Conservation (phyloP, 805 yeast genomes). For the Yarrowia sp. region DNA sequence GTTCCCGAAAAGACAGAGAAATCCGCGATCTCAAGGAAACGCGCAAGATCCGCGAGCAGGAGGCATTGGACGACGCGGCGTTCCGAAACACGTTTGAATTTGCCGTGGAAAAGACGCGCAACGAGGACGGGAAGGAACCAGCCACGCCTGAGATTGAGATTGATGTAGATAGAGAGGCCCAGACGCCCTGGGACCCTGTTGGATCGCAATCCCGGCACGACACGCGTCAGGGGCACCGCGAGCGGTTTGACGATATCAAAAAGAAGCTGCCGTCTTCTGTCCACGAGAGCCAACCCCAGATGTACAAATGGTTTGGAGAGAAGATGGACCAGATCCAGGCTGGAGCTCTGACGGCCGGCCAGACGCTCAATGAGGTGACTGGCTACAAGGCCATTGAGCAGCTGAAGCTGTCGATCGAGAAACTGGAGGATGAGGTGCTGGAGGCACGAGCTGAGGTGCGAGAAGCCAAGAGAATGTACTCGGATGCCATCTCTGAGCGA, state of each 20-base stretch:
- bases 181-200: slow-evolving; percentile 19
- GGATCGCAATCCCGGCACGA: slow-evolving; percentile 1
- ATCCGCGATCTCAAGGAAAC: slow-evolving; percentile 2
- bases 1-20: neutral
- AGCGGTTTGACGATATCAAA: slow-evolving; percentile 23
- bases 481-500: slow-evolving; percentile 67
- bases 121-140: neutral
- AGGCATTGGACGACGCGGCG: slow-evolving; percentile 4
- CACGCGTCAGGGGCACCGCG: slow-evolving; percentile 12
- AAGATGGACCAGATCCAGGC: slow-evolving; percentile 50
- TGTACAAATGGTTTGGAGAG: slow-evolving; percentile 44
- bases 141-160: neutral
- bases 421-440: slow-evolving; percentile 59
- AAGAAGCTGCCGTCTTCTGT: slow-evolving; percentile 25
- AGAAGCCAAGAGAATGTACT: slow-evolving; percentile 58
- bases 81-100: slow-evolving; percentile 14
- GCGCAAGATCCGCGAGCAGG: neutral
- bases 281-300: slow-evolving; percentile 22
- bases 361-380: slow-evolving; percentile 84
- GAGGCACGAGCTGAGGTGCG: slow-evolving; percentile 59
- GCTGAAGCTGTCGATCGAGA: slow-evolving; percentile 66
- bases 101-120: slow-evolving; percentile 8
- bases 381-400: slow-evolving; percentile 85
- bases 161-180: neutral
- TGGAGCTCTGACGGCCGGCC: slow-evolving; percentile 51